Base-by-base conservation (phyloP, 2,329 filamentous ascomycete genomes). In the Colletotrichum scovillei region DNA sequence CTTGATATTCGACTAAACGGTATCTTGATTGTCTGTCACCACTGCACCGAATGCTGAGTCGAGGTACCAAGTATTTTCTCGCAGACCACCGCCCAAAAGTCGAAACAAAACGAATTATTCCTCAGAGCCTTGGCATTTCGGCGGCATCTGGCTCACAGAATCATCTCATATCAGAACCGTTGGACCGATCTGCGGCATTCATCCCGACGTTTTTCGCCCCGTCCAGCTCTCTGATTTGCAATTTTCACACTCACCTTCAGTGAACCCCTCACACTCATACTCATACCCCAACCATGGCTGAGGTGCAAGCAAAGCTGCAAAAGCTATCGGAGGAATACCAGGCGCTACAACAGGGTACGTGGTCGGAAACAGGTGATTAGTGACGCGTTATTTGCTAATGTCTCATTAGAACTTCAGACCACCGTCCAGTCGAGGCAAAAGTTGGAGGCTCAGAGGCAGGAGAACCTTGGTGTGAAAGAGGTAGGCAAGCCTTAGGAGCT, bases 401-500 rank as follows among this genome's bases (percentile, higher is more conserved):
- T 38, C 2, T 12, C 22, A 30, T 19, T 77, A 98, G 97, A 98
- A 78, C 89, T 98, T 68, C 93, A 95, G 82, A 89, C 87, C 56
- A 86, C 91, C 22, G 91, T 98, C 30, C 88, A 92, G 57, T 93
- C 95, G 11, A 91, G 95, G 75, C 95, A 99, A 85, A 97, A 94
- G 84, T 91, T 99, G 7, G 95, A 98, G 82, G 94, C 95, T 7
- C 97, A 99, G 83, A 94, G 94, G 82, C 94, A 98, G 80, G 97
- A 99, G 83, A 99, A 98, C 81, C 85, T 92, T 62, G 92, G 93
- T 19, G 97, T 99, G 11, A 92, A 97, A 82, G 93, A 94, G 85
- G 94, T 94, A 77, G 57, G 82, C 67, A 4, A 46, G 6, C 9
- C 22, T 12, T 12, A 56, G 1, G 30, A 16, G 6, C 22, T 9